A percentile compares a stretch with the other conserved stretches of the same genome.
phyloP scores from a whole-genome alignment of 192 early-diverging fungal species.

The Kickxella alabastrina region DNA sequence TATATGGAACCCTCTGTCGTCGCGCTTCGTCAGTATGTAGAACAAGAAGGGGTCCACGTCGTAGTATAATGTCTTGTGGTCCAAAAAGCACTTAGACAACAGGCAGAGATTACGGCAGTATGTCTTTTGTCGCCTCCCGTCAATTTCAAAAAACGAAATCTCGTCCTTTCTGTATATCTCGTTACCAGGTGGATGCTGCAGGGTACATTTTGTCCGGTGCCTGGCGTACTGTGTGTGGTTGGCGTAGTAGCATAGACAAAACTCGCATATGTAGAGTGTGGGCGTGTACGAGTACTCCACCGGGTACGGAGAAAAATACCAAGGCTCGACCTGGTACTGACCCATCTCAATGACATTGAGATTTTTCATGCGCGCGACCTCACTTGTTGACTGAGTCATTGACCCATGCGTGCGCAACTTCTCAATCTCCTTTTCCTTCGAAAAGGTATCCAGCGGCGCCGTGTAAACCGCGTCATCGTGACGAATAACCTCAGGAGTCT shows the following conservation, averaged over 20 bases:
- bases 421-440: slow-evolving; percentile 95
- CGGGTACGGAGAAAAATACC: slow-evolving; percentile 99
- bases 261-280: slow-evolving; percentile 92
- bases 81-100: slow-evolving; percentile 93
- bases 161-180: slow-evolving; percentile 95
- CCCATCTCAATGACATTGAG: slow-evolving; percentile 92
- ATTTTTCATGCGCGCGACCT: slow-evolving; percentile 93
- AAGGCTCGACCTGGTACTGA: slow-evolving; percentile 85
- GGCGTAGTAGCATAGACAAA: slow-evolving; percentile 83
- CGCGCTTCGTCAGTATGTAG: slow-evolving; percentile 89
- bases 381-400: slow-evolving; percentile 95
- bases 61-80: slow-evolving; percentile 99
- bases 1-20: slow-evolving; percentile 82
- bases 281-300: slow-evolving; percentile 74
- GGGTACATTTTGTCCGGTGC: slow-evolving; percentile 81
- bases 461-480: slow-evolving; percentile 47
- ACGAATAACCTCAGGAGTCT: slow-evolving; percentile 37
- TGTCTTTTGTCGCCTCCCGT: slow-evolving; percentile 85
- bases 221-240: slow-evolving; percentile 70
- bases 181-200: slow-evolving; percentile 97
- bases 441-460: slow-evolving; percentile 56
- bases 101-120: slow-evolving; percentile 97
- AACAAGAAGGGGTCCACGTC: slow-evolving; percentile 98
- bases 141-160: slow-evolving; percentile 97
- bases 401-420: slow-evolving; percentile 88